These are phyloP conservation scores for Paramecium sexaurelia DNA, from an alignment of 73 alveolate species.

Conservation along the genomic window DNA sequence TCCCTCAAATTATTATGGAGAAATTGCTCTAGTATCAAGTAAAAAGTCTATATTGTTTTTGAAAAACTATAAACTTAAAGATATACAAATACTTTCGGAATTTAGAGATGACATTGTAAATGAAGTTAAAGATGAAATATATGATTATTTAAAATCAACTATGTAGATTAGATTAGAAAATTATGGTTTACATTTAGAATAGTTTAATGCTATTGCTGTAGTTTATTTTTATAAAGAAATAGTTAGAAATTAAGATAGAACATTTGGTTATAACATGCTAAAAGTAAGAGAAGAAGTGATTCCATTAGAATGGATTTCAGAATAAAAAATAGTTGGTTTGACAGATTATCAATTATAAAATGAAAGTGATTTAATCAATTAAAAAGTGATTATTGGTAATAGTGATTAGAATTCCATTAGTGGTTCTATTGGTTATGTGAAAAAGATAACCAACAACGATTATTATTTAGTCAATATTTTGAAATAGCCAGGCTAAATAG, in stretches of 20 bases:
- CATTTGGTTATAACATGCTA: neutral
- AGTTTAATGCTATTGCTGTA: neutral
- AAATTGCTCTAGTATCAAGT: neutral
- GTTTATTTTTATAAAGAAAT: slow-evolving; percentile 24
- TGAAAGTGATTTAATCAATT: neutral
- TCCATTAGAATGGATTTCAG: slow-evolving; percentile 12
- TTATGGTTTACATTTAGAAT: neutral
- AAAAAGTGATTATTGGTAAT: neutral
- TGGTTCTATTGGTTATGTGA: neutral
- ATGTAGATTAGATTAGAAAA: neutral
- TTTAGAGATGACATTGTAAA: neutral
- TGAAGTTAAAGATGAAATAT: neutral
- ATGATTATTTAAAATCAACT: neutral
- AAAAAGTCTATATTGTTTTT: neutral
- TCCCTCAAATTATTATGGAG: slow-evolving; percentile 46
- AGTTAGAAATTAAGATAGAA: slow-evolving; percentile 15
- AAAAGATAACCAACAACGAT: neutral
- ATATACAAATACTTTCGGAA: neutral
- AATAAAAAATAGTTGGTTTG: neutral
- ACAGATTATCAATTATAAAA: neutral
- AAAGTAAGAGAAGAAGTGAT: neutral
- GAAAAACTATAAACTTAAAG: neutral
- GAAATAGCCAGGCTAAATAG: neutral
- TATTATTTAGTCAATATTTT: neutral
- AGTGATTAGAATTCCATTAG: neutral